These are phyloP conservation scores for Polymyxa betae DNA, from an alignment of 208 protist species.

Conservation along the genomic window DNA sequence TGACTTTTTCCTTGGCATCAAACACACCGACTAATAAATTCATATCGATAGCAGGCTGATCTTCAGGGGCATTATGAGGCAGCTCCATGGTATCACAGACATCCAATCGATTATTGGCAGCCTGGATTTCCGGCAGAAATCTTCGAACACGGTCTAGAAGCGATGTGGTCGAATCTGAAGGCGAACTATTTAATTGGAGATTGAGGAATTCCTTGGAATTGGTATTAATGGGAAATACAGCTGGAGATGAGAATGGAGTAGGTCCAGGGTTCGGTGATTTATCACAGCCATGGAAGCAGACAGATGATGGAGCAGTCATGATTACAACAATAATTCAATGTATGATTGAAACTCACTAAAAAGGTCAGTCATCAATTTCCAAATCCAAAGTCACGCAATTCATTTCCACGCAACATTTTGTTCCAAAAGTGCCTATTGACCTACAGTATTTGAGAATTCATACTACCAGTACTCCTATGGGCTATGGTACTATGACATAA, in stretches of 20 bases:
- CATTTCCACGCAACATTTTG: too few relatives aligned
- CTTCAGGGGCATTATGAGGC: not conserved
- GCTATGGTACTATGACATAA: too few relatives aligned
- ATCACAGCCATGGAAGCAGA: too few relatives aligned
- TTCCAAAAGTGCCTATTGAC: too few relatives aligned
- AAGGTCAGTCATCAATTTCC: too few relatives aligned
- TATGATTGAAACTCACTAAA: too few relatives aligned
- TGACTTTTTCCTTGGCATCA: not conserved
- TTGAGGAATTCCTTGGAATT: not conserved
- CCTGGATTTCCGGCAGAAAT: conserved; percentile 46
- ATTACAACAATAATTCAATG: too few relatives aligned
- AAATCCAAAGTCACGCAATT: too few relatives aligned
- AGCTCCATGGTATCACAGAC: not conserved
- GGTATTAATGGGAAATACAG: not conserved
- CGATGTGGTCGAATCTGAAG: not conserved
- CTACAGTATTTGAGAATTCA: too few relatives aligned
- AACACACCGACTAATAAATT: conserved; percentile 36
- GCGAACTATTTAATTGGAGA: not conserved
- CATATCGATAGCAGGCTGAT: conserved; percentile 22
- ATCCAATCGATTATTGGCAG: conserved; percentile 8
- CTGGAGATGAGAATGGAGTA: conserved; percentile 42
- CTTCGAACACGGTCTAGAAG: conserved; percentile 20
- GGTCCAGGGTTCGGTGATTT: conserved; percentile 16
- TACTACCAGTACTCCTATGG: too few relatives aligned
- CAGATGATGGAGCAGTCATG: too few relatives aligned